These are phyloP conservation scores for Phytophthora lateralis DNA, from an alignment of 352 stramenopile genomes.

Conservation along the genomic window DNA sequence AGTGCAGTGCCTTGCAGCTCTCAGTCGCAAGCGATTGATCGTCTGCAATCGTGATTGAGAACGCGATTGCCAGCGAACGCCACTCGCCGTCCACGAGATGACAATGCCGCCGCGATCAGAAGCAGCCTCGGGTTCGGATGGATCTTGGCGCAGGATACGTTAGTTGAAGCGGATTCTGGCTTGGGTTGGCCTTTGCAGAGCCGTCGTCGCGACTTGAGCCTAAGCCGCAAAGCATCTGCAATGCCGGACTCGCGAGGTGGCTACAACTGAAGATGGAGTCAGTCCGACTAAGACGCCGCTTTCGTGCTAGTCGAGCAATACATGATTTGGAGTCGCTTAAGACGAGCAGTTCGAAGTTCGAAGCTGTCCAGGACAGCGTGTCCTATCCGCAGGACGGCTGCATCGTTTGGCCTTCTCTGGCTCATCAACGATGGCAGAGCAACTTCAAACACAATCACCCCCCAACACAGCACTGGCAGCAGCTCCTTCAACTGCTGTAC, in stretches of 20 bases:
- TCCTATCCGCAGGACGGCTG: slow-evolving; percentile 1
- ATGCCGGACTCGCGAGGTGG: slow-evolving; percentile 22
- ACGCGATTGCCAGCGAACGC: background rate
- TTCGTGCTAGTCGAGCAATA: slow-evolving; percentile 18
- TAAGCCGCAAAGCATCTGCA: slow-evolving; percentile 17
- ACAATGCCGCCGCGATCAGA: slow-evolving; percentile 1
- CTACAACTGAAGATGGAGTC: slow-evolving; percentile 29
- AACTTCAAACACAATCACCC: slow-evolving; percentile 37
- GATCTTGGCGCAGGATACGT: background rate
- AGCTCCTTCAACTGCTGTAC: slow-evolving; percentile 22
- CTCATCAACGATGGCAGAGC: slow-evolving; percentile 7
- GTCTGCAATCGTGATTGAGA: slow-evolving; percentile 4
- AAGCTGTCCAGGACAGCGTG: background rate
- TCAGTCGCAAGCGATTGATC: too few species aligned
- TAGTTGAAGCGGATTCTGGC: slow-evolving; percentile 25
- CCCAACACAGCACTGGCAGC: background rate
- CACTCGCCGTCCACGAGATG: slow-evolving; percentile 1
- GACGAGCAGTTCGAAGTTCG: background rate
- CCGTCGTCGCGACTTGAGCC: slow-evolving; percentile 4
- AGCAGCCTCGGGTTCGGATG: background rate
- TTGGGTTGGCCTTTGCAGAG: slow-evolving; percentile 11
- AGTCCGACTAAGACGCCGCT: slow-evolving; percentile 1
- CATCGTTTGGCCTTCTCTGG: slow-evolving; percentile 2
- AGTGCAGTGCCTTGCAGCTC: background rate
- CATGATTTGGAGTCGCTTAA: slow-evolving; percentile 3